Percentiles rank a stretch among this genome's conserved stretches.
phyloP scores from a whole-genome alignment of 495 filamentous ascomycete species.

The Aspergillus panamensis region DNA sequence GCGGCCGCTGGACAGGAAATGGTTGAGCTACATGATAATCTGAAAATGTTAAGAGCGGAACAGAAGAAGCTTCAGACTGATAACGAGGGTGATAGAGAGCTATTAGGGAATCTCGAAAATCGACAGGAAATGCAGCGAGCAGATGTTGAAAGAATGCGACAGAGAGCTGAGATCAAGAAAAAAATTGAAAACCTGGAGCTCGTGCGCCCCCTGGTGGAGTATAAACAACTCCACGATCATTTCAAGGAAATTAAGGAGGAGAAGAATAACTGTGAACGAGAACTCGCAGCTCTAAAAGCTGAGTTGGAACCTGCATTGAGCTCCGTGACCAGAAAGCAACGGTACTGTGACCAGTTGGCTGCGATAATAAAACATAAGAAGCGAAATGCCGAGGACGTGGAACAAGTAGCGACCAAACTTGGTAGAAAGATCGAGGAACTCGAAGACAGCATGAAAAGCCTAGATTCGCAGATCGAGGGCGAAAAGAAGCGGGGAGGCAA shows the following conservation, averaged over 20 bases:
- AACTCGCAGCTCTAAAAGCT: slow-evolving; percentile 54
- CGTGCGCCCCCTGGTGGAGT: slow-evolving; percentile 62
- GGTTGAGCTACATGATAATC: slow-evolving; percentile 68
- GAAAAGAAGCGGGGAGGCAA: slow-evolving; percentile 51
- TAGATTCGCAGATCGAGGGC: slow-evolving; percentile 52
- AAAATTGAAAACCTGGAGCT: slow-evolving; percentile 65
- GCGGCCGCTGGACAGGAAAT: slow-evolving; percentile 81
- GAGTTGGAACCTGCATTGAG: slow-evolving; percentile 65
- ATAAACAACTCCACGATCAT: slow-evolving; percentile 38
- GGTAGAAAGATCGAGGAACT: slow-evolving; percentile 47
- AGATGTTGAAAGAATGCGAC: slow-evolving; percentile 78
- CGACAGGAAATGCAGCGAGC: slow-evolving; percentile 75
- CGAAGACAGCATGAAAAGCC: slow-evolving; percentile 52
- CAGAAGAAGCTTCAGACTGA: slow-evolving; percentile 63
- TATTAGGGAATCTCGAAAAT: slow-evolving; percentile 60
- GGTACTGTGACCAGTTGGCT: slow-evolving; percentile 50
- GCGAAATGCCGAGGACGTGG: slow-evolving; percentile 46
- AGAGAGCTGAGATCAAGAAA: slow-evolving; percentile 64
- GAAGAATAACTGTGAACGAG: slow-evolving; percentile 43
- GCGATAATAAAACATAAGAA: slow-evolving; percentile 51
- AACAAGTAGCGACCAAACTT: slow-evolving; percentile 49
- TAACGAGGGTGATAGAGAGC: slow-evolving; percentile 56
- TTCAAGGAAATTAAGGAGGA: slow-evolving; percentile 44
- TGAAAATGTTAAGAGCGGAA: slow-evolving; percentile 65
- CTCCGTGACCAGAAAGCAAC: slow-evolving; percentile 62